Evolutionary conservation across 108 stramenopile species (phyloP).

Genomic region (Discostella pseudostelligera): DNA sequence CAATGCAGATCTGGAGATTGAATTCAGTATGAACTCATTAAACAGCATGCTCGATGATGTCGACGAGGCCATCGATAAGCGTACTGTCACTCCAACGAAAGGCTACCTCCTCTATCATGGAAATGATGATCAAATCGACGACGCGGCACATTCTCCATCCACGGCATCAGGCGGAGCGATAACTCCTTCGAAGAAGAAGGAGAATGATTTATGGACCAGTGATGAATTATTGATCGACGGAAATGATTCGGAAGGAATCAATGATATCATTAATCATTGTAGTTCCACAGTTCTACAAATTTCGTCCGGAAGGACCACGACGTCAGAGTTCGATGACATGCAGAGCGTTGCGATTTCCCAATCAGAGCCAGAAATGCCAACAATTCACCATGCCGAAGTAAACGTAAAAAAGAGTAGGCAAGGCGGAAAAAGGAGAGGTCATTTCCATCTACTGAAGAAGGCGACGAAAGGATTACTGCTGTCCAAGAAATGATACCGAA

Average conservation of each 20-base stretch:
- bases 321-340: conserved; percentile 7
- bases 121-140: background rate
- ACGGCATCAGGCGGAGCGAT: background rate
- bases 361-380: background rate
- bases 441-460: conserved; percentile 6
- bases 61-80: background rate
- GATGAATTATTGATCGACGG: background rate
- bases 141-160: background rate
- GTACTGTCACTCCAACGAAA: background rate
- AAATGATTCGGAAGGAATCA: background rate
- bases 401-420: background rate
- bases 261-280: background rate
- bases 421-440: conserved; percentile 2
- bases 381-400: background rate
- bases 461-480: background rate
- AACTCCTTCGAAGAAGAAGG: background rate
- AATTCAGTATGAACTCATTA: background rate
- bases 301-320: conserved; percentile 3
- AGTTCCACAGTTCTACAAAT: background rate
- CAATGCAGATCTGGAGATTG: no score
- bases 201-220: background rate
- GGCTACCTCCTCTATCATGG: conserved; percentile 6
- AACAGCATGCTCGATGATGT: background rate
- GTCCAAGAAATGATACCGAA: background rate
- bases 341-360: conserved; percentile 16